Conservation (phyloP, 1,284 basidiomycete species). For the Chondrostereum purpureum region DNA sequence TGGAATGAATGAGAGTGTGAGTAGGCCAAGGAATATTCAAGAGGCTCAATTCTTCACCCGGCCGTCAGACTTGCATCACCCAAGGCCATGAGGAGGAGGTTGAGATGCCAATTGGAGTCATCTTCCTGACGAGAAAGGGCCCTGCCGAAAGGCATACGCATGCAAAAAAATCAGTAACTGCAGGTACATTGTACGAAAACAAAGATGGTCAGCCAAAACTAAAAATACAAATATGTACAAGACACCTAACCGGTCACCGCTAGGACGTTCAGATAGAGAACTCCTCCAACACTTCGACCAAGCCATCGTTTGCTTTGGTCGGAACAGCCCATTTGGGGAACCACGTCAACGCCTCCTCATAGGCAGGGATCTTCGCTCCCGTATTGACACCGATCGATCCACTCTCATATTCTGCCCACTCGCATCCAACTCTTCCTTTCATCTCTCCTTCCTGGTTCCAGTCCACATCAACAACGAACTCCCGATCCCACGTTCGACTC, state of each 20-base stretch:
- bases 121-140: background rate
- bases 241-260: background rate
- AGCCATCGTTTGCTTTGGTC: slow-evolving; percentile 49
- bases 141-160: background rate
- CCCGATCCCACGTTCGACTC: slow-evolving; percentile 62
- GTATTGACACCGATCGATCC: slow-evolving; percentile 37
- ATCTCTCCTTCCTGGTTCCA: slow-evolving; percentile 38
- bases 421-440: slow-evolving; percentile 30
- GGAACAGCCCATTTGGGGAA: slow-evolving; percentile 63
- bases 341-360: slow-evolving; percentile 62
- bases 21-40: too few species aligned
- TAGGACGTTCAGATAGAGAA: slow-evolving; percentile 38
- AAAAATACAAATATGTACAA: background rate
- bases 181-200: background rate
- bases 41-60: too few species aligned
- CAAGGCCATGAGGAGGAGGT: background rate
- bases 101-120: background rate
- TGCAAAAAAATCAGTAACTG: background rate
- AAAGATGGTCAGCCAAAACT: background rate
- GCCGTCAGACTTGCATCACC: background rate
- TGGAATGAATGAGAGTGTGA: too few species aligned
- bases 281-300: slow-evolving; percentile 50
- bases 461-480: slow-evolving; percentile 49
- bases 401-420: slow-evolving; percentile 65
- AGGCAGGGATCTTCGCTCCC: slow-evolving; percentile 55